Evolutionary conservation across 129 eudicot genomes (phyloP), one percentile per base, ranked within the genome.

Genomic region (Flaveria sonorensis): DNA sequence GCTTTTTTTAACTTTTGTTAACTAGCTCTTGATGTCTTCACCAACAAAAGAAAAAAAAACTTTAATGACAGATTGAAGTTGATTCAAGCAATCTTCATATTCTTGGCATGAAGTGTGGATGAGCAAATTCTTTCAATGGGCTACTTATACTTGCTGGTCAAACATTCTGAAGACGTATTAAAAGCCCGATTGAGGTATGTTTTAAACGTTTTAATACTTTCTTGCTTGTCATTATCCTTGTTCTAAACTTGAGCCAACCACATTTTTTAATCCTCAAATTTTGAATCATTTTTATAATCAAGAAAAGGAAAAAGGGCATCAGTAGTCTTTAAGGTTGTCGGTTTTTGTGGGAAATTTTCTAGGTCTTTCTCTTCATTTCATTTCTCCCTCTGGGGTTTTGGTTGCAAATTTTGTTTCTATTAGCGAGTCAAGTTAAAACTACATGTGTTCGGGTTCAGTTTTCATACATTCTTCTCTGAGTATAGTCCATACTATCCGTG

Each of bases 1-100:
- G 73, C 87, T 82, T 76, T 79, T 61, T 57, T 80, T 74, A 77
- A 73, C 86, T 76, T 74, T 76, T 83, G 86, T 79, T 84, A 86
- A 85, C 95, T 87, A 83, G 79, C 75, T 87, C 70, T 89, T 83
- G 79, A 81, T 76, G 78, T 79, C 66, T 83, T 72, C 81, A 84
- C 68, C 78, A 82, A 84, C 68, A 36, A 59, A 42, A 1, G 20
- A 59, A 60, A 77, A 71, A 79, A 86, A 60, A 77, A 72, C 65
- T 72, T 71, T 81, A 70, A 83, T 73, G 82, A 74, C 74, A 30
- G 69, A 76, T 76, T 73, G 85, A 74, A 68, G 85, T 77, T 52
- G 76, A 65, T 71, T 70, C 74, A 88, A 86, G 89, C 82, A 86
- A 77, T 55, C 62, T 57, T 78, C 62, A 69, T 78, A 59, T 26